A percentile compares a stretch with the other conserved stretches of the same genome.
These are phyloP conservation scores for Thermochaetoides thermophila DNA, from an alignment of 495 filamentous ascomycete species.

Conservation along the genomic window DNA sequence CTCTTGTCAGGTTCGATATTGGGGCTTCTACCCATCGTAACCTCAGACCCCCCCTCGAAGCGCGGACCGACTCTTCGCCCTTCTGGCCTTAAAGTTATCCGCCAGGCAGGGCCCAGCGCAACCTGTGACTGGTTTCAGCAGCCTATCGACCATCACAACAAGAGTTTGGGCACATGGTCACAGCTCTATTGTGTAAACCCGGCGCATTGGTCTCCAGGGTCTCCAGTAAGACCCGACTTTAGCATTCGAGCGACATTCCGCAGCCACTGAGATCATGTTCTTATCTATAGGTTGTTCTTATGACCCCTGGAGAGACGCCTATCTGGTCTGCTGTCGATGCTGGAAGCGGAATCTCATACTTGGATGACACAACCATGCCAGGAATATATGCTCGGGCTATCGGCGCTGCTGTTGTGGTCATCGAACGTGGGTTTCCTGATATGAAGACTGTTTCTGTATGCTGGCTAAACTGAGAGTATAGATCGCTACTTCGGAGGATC, in stretches of 20 bases:
- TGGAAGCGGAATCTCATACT: conserved; percentile 21
- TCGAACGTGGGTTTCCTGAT: conserved; percentile 34
- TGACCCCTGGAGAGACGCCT: conserved; percentile 41
- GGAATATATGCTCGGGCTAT: conserved; percentile 38
- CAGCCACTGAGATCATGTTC: not conserved
- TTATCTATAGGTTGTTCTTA: conserved; percentile 31
- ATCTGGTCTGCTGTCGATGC: conserved; percentile 27
- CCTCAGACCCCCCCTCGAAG: too few relatives aligned
- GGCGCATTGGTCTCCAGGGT: conserved; percentile 10
- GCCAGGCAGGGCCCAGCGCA: not conserved
- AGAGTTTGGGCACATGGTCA: conserved; percentile 8
- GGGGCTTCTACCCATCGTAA: too few relatives aligned
- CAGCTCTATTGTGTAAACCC: conserved; percentile 15
- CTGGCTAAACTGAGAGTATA: conserved; percentile 4
- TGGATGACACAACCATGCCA: conserved; percentile 35
- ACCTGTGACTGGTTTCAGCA: conserved; percentile 14
- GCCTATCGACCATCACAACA: conserved; percentile 13
- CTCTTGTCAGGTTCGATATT: not conserved
- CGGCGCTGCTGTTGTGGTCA: conserved; percentile 39
- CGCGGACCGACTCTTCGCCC: too few relatives aligned
- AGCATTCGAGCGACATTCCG: not conserved
- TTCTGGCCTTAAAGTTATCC: conserved; percentile 2
- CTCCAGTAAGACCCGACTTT: conserved; percentile 6
- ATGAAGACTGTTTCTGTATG: not conserved
- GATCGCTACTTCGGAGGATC: conserved; percentile 47